Evolutionary conservation across 768 basidiomycete genomes (phyloP).

Genomic region (Kondoa malvinella): DNA sequence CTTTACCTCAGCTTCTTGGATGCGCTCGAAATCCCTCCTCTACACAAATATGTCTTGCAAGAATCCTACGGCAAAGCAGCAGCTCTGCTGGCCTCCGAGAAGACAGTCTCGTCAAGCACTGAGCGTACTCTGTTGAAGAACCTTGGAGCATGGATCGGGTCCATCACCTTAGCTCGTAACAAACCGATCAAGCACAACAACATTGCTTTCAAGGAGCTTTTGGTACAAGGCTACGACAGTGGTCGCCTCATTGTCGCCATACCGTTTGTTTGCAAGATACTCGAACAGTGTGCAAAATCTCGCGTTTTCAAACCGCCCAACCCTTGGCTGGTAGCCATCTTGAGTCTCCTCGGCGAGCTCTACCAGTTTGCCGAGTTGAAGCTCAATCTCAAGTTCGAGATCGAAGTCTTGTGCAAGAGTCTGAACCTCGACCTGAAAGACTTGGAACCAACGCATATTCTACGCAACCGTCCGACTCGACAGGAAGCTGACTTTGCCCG

Average conservation of each 20-base stretch:
- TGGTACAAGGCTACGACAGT: slow-evolving; percentile 85
- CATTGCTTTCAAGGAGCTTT: slow-evolving; percentile 89
- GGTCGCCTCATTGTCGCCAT: slow-evolving; percentile 83
- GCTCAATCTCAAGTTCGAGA: slow-evolving; percentile 93
- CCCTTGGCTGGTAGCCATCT: slow-evolving; percentile 94
- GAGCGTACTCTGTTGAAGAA: slow-evolving; percentile 83
- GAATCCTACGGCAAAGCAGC: slow-evolving; percentile 84
- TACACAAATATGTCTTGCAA: slow-evolving; percentile 68
- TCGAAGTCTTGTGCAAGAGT: slow-evolving; percentile 85
- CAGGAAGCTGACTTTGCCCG: slow-evolving; percentile 26
- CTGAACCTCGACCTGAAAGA: slow-evolving; percentile 71
- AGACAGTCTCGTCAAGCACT: slow-evolving; percentile 63
- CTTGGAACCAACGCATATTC: slow-evolving; percentile 63
- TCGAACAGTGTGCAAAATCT: slow-evolving; percentile 76
- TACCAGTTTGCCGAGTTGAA: slow-evolving; percentile 94
- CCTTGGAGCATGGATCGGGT: slow-evolving; percentile 84
- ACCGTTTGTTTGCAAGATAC: slow-evolving; percentile 92
- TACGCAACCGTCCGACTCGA: slow-evolving; percentile 55
- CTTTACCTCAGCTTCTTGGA: slow-evolving; percentile 90
- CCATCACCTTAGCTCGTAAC: slow-evolving; percentile 79
- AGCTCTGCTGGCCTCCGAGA: slow-evolving; percentile 71
- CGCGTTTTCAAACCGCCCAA: slow-evolving; percentile 89
- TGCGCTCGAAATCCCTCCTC: slow-evolving; percentile 47
- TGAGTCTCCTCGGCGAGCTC: slow-evolving; percentile 80
- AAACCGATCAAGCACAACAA: slow-evolving; percentile 83